Conservation (phyloP, 345 rosid genomes). For the Geranium rotundifolium region DNA sequence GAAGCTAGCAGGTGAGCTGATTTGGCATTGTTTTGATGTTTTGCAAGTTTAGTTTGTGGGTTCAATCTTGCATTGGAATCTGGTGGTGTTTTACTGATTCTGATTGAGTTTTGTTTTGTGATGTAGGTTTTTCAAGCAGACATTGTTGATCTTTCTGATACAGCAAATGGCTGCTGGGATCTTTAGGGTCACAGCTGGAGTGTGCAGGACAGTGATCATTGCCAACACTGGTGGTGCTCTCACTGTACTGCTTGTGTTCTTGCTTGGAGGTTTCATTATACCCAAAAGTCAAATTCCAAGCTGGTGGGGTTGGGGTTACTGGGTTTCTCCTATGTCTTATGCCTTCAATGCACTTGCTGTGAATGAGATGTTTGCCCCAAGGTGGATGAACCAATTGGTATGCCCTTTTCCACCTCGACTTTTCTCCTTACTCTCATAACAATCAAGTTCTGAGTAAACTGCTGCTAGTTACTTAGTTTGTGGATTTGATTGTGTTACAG, state of each 20-base stretch:
- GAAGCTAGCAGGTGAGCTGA: constrained; percentile 48
- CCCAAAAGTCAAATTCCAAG: constrained; percentile 65
- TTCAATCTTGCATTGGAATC: neutral
- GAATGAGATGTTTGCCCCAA: constrained; percentile 61
- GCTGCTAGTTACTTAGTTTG: too few relatives aligned
- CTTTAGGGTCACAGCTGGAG: constrained; percentile 56
- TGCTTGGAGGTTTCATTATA: constrained; percentile 80
- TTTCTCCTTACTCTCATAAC: neutral
- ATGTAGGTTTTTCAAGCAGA: constrained; percentile 77
- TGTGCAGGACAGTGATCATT: constrained; percentile 70
- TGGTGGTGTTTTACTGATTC: neutral
- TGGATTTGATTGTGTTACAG: constrained; percentile 22
- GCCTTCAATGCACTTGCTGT: constrained; percentile 54
- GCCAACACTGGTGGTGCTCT: constrained; percentile 77
- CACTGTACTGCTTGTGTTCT: constrained; percentile 50
- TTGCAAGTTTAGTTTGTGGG: neutral
- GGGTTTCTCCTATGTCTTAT: constrained; percentile 73
- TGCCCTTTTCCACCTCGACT: neutral
- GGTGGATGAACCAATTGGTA: constrained; percentile 59
- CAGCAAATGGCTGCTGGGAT: constrained; percentile 83
- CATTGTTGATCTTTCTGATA: constrained; percentile 45
- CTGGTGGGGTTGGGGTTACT: constrained; percentile 85
- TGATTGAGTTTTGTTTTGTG: neutral
- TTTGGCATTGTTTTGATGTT: neutral
- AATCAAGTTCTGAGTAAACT: neutral